Evolutionary conservation across 2,329 filamentous ascomycete genomes (phyloP), one percentile per base, ranked within the genome.

Genomic region (Fusarium ramigenum): DNA sequence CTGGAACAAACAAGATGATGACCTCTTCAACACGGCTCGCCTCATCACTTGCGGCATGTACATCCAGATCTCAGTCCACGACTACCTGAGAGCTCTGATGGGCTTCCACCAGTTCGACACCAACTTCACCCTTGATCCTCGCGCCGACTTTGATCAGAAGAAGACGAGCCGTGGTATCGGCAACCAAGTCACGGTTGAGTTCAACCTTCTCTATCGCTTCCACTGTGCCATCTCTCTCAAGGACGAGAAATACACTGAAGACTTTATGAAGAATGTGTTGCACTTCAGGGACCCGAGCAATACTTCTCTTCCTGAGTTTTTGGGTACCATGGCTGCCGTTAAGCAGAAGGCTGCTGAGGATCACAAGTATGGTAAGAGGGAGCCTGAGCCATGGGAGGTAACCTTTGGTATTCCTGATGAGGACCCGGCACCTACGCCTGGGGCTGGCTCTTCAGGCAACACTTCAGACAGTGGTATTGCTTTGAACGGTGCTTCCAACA

Each of bases 31-130:
- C 10, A 66, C 63, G 1, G 63, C 63, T 6, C 60, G 63, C 4
- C 49, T 66, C 18, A 83, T 90, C 57, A 88, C 85, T 0, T 88
- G 87, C 50, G 88, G 88, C 52, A 82, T 90, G 32, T 90, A 88
- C 73, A 85, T 89, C 69, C 89, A 89, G 78, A 85, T 84, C 23
- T 77, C 81, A 10, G 72, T 84, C 4, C 77, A 80, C 60, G 84
- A 85, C 65, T 85, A 85, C 46, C 75, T 84, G 11, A 78, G 82
- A 4, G 80, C 80, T 2, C 79, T 84, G 1, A 77, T 83, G 52
- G 82, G 81, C 19, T 79, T 92, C 66, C 91, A 92, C 76, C 83
- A 88, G 4, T 79, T 76, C 7, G 23, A 91, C 77, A 88, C 86
- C 49, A 88, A 87, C 44, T 92, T 89, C 88, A 89, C 86, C 25